Base-by-base conservation (phyloP, 257 asterid genomes). In the Linderniella brevidens region DNA sequence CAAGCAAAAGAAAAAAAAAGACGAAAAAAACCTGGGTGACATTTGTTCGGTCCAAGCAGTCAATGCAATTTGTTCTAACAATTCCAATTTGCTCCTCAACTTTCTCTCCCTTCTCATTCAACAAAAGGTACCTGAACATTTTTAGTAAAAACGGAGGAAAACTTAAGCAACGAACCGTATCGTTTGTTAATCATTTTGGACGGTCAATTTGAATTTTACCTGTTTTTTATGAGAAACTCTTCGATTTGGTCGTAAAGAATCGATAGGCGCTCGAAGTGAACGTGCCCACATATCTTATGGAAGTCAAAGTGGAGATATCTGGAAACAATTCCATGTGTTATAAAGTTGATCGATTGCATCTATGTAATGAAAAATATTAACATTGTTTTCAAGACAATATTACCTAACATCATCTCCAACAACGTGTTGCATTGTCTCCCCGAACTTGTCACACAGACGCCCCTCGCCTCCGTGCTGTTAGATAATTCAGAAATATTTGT, bases 11-110 rank as follows among this genome's bases (percentile, higher is more conserved):
- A 2, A 39, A 39, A 46, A 41, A 19, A 46, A 55, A 14, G 17
- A 42, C 38, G 39, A 56, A 46, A 19, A 19, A 19, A 58, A 86
- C 99, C 96, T 90, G 99, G 60, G 99, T 85, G 56, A 90, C 99
- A 85, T 90, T 90, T 53, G 99, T 85, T 35, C 96, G 85, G 73
- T 90, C 99, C 70, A 90, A 71, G 70, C 96, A 90, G 61, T 85
- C 99, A 58, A 90, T 77, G 76, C 99, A 90, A 73, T 90, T 90
- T 63, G 94, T 77, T 77, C 99, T 74, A 60, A 86, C 82, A 50
- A 73, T 75, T 62, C 99, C 99, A 50, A 69, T 65, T 68, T 90
- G 99, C 38, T 56, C 66, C 68, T 86, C 96, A 58, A 79, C 78
- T 58, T 85, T 90, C 61, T 85, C 92, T 46, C 92, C 92, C 58